Percentiles rank a stretch among this genome's conserved stretches.
Conservation (phyloP, 441 rosid genomes). For the Adansonia madagascariensis region DNA sequence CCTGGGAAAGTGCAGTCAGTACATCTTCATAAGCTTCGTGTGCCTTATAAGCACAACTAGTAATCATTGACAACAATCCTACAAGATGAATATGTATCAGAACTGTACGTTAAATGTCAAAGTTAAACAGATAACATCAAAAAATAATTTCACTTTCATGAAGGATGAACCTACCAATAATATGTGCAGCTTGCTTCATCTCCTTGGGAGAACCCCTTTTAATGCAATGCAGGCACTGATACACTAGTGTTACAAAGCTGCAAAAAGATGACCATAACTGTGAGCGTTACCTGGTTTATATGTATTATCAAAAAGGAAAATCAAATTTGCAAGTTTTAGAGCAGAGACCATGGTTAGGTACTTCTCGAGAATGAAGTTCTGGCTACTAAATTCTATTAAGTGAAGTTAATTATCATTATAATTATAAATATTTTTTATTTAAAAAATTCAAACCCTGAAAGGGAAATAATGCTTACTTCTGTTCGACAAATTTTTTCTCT, state of each 20-base stretch:
- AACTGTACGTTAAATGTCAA: background rate
- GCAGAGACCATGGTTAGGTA: background rate
- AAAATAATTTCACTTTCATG: background rate
- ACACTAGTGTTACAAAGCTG: conserved; percentile 21
- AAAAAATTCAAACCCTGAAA: background rate
- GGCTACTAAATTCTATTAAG: background rate
- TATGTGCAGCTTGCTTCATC: conserved; percentile 14
- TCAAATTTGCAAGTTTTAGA: background rate
- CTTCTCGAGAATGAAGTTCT: background rate
- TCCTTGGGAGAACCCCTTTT: conserved; percentile 24
- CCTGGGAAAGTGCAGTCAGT: background rate
- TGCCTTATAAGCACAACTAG: conserved; percentile 9
- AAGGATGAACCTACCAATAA: conserved; percentile 16
- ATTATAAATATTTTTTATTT: too few species aligned
- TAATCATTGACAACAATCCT: conserved; percentile 20
- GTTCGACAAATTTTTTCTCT: background rate
- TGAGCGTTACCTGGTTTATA: background rate
- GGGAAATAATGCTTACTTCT: background rate
- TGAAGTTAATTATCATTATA: background rate
- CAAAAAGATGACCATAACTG: background rate
- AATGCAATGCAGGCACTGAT: conserved; percentile 21
- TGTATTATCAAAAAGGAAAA: background rate
- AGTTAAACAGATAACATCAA: background rate
- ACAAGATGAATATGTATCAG: background rate
- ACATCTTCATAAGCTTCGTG: conserved; percentile 24